Percentiles rank a stretch among this genome's conserved stretches.
phyloP scores from a whole-genome alignment of 129 eudicot species.

The Pseudognaphalium luteoalbum region DNA sequence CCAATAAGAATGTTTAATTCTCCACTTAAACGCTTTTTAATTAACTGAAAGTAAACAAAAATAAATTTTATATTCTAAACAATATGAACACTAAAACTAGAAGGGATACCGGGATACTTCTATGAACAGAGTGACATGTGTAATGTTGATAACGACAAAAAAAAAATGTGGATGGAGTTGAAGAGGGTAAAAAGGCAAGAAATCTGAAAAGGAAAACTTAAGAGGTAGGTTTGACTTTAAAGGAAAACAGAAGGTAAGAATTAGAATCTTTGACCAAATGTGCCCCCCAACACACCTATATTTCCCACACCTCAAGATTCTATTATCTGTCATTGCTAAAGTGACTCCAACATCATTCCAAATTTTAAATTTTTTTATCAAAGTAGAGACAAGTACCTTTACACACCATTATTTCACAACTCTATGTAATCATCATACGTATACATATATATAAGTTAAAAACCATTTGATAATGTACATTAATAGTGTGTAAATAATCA shows the following conservation, averaged over 20 bases:
- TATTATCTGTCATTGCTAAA: constrained; percentile 28
- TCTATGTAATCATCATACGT: background rate
- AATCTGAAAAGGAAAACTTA: constrained; percentile 35
- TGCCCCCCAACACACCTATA: constrained; percentile 31
- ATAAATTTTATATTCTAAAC: no score
- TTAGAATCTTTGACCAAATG: constrained; percentile 61
- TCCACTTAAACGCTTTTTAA: no score
- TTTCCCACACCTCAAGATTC: constrained; percentile 46
- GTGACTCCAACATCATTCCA: constrained; percentile 34
- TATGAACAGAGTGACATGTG: background rate
- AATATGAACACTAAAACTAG: no score
- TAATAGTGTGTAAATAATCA: background rate
- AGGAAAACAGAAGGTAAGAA: constrained; percentile 19
- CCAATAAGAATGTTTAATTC: no score
- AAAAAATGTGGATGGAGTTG: constrained; percentile 10
- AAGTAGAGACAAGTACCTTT: constrained; percentile 23
- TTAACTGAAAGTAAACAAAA: no score
- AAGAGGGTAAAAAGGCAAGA: constrained; percentile 31
- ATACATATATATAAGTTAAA: no score
- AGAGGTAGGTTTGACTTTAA: constrained; percentile 27
- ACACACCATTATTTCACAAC: constrained; percentile 18
- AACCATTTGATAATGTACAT: no score
- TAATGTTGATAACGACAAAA: constrained; percentile 2
- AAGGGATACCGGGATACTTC: no score
- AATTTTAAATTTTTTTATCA: constrained; percentile 6